Evolutionary conservation across 345 rosid genomes (phyloP).

Genomic region (Populus ilicifolia): DNA sequence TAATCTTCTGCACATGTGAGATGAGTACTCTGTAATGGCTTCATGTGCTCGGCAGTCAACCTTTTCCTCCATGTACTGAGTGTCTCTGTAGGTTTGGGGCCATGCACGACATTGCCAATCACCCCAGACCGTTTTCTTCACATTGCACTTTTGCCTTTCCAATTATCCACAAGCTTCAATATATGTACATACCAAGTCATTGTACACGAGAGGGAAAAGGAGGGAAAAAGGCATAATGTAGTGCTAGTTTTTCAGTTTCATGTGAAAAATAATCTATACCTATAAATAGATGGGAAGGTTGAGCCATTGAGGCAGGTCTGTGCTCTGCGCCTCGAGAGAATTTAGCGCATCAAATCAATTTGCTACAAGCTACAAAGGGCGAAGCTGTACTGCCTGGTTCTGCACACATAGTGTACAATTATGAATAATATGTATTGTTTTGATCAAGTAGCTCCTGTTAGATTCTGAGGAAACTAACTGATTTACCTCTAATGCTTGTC

Average conservation of each 20-base stretch:
- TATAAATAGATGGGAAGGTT: conserved; percentile 8
- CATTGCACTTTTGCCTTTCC: conserved; percentile 11
- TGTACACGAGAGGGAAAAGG: conserved; percentile 13
- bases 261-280: conserved; percentile 23
- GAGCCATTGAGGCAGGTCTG: conserved; percentile 11
- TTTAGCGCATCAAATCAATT: background rate
- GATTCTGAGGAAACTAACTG: background rate
- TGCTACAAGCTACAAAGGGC: background rate
- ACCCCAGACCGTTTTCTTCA: conserved; percentile 13
- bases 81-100: conserved; percentile 24
- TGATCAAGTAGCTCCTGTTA: background rate
- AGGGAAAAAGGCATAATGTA: conserved; percentile 31
- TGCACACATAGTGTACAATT: conserved; percentile 5
- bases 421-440: background rate
- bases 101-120: conserved; percentile 19
- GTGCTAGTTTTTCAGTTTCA: conserved; percentile 20
- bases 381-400: background rate
- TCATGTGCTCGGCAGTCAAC: background rate
- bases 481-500: background rate
- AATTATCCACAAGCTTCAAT: conserved; percentile 24
- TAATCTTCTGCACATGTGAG: conserved; percentile 94
- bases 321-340: background rate
- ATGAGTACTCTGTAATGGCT: conserved; percentile 7
- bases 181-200: conserved; percentile 35
- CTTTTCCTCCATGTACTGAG: conserved; percentile 8